A percentile compares a stretch with the other conserved stretches of the same genome.
Evolutionary conservation across 495 filamentous ascomycete species (phyloP).

Genomic region (Immersiella caudata): DNA sequence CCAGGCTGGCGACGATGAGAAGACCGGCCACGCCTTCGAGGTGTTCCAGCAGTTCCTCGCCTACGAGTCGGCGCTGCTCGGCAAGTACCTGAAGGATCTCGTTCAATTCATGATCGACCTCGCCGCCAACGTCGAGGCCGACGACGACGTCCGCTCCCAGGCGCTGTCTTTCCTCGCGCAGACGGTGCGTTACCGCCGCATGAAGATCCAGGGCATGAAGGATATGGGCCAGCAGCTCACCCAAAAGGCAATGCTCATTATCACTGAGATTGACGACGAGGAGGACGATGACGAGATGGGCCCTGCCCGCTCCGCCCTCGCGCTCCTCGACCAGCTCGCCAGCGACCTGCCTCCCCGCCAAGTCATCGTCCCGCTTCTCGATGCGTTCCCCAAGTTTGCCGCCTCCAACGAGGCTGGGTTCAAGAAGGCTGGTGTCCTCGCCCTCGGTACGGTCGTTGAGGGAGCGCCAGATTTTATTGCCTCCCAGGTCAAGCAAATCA

Average conservation of each 20-base stretch:
- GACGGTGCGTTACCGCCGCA: constrained; percentile 84
- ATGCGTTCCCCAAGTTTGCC: constrained; percentile 80
- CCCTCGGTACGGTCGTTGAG: constrained; percentile 92
- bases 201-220: constrained; percentile 86
- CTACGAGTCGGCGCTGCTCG: constrained; percentile 82
- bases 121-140: constrained; percentile 68
- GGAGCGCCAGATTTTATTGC: constrained; percentile 95
- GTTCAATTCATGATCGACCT: constrained; percentile 93
- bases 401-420: constrained; percentile 70
- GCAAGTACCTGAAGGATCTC: constrained; percentile 84
- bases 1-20: constrained; percentile 77
- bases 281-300: constrained; percentile 93
- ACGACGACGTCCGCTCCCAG: constrained; percentile 85
- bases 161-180: constrained; percentile 93
- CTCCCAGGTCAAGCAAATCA: constrained; percentile 81
- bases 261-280: constrained; percentile 79
- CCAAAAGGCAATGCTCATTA: constrained; percentile 79
- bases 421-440: constrained; percentile 86
- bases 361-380: constrained; percentile 89
- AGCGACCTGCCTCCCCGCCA: constrained; percentile 87
- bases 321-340: constrained; percentile 85
- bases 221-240: constrained; percentile 83
- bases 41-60: constrained; percentile 95
- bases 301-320: constrained; percentile 83
- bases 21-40: constrained; percentile 86